These are phyloP conservation scores for Aspergillus transmontanensis DNA, from an alignment of 2,329 filamentous ascomycete genomes.

Conservation along the genomic window DNA sequence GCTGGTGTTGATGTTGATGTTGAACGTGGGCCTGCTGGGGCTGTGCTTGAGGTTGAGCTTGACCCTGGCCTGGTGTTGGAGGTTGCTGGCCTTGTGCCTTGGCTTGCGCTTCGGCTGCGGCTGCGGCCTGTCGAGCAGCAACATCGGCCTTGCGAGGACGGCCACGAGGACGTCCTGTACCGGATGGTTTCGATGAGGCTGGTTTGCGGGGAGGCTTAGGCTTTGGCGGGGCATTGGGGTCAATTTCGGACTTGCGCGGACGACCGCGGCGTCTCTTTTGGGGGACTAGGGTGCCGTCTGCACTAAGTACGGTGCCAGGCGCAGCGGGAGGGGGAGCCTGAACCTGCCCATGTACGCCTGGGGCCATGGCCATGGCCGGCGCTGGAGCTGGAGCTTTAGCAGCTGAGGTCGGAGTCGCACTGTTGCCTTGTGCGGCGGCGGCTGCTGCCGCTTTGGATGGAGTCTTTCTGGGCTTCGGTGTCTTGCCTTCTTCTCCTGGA, in stretches of 20 bases:
- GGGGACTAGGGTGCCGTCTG: constrained; percentile 23
- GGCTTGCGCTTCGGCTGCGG: constrained; percentile 12
- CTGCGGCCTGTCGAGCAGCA: constrained; percentile 26
- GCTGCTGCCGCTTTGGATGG: not conserved
- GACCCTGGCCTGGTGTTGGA: constrained; percentile 4
- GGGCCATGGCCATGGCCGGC: not conserved
- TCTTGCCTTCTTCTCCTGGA: constrained; percentile 22
- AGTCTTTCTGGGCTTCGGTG: constrained; percentile 18
- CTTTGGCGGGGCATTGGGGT: constrained; percentile 19
- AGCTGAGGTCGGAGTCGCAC: not conserved
- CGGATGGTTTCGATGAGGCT: constrained; percentile 22
- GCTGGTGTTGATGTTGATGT: not conserved
- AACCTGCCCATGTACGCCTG: not conserved
- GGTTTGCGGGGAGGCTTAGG: constrained; percentile 25
- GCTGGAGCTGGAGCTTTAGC: not conserved
- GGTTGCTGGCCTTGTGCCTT: constrained; percentile 7
- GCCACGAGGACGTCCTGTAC: constrained; percentile 36
- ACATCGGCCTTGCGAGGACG: constrained; percentile 38
- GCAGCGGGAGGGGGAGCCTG: not conserved
- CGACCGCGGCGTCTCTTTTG: constrained; percentile 28
- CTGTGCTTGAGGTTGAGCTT: constrained; percentile 9
- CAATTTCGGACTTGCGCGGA: constrained; percentile 27
- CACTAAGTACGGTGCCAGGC: constrained; percentile 11
- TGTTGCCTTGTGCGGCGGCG: not conserved
- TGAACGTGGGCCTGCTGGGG: not conserved